Conservation (phyloP, 768 basidiomycete species). For the Kwoniella dendrophila region DNA sequence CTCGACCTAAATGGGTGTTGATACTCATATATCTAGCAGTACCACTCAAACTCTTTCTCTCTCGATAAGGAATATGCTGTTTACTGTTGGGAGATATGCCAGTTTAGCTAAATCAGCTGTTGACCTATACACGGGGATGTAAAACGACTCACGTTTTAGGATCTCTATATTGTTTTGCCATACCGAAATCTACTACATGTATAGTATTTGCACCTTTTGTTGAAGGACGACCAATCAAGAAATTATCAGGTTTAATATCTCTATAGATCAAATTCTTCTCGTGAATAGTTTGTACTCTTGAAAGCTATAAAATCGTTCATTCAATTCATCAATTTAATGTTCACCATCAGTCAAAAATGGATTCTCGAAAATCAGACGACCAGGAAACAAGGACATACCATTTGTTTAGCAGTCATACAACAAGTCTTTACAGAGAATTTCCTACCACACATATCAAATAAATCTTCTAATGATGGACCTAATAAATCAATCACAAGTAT, state of each 20-base stretch:
- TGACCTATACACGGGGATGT: too few relatives aligned
- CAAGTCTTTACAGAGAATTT: slow-evolving; percentile 98
- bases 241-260: slow-evolving; percentile 99
- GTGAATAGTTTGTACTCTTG: slow-evolving; percentile 95
- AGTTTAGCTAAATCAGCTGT: too few relatives aligned
- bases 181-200: slow-evolving; percentile 92
- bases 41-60: slow-evolving; percentile 93
- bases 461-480: slow-evolving; percentile 92
- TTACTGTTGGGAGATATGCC: too few relatives aligned
- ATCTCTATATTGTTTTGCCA: slow-evolving; percentile 99
- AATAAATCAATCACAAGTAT: slow-evolving; percentile 97
- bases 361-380: background rate
- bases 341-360: background rate
- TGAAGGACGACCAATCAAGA: slow-evolving; percentile 89
- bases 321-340: background rate
- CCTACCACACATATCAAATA: slow-evolving; percentile 98
- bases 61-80: slow-evolving; percentile 98
- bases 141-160: slow-evolving; percentile 81
- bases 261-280: slow-evolving; percentile 99
- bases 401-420: slow-evolving; percentile 97
- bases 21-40: slow-evolving; percentile 99
- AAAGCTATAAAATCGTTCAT: slow-evolving; percentile 63
- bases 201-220: slow-evolving; percentile 79
- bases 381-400: slow-evolving; percentile 65
- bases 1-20: slow-evolving; percentile 96